These are phyloP conservation scores for Mollisia scopiformis DNA, from an alignment of 2,329 filamentous ascomycete species.

Conservation along the genomic window DNA sequence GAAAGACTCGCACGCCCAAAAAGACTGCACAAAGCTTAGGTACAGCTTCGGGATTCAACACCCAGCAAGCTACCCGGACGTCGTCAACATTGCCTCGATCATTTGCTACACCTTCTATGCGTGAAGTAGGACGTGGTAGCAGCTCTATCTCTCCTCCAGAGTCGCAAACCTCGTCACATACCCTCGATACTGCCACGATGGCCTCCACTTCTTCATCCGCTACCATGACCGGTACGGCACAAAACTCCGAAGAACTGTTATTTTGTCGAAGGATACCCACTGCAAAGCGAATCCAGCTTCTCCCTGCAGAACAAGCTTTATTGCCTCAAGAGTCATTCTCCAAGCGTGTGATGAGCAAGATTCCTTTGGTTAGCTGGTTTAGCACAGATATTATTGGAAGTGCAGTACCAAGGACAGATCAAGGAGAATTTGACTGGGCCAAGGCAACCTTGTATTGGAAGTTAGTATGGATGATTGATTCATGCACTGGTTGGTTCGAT, in stretches of 20 bases:
- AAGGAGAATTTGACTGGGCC: conserved; percentile 78
- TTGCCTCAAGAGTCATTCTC: conserved; percentile 68
- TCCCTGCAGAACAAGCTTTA: conserved; percentile 71
- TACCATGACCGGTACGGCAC: conserved; percentile 28
- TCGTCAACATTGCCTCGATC: conserved; percentile 31
- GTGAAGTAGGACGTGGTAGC: conserved; percentile 32
- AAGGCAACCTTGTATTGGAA: conserved; percentile 69
- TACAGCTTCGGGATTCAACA: conserved; percentile 14
- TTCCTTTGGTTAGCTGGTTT: conserved; percentile 75
- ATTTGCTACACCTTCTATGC: conserved; percentile 31
- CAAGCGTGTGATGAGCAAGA: conserved; percentile 64
- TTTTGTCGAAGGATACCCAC: conserved; percentile 68
- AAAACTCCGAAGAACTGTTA: conserved; percentile 36
- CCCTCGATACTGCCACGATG: conserved; percentile 59
- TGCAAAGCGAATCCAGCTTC: conserved; percentile 65
- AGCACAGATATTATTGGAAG: conserved; percentile 73
- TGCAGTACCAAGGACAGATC: conserved; percentile 72
- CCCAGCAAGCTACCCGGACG: conserved; percentile 14
- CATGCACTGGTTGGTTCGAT: conserved; percentile 59
- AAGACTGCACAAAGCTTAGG: conserved; percentile 17
- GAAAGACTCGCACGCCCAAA: conserved; percentile 9
- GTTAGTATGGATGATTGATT: conserved; percentile 65
- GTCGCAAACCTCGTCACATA: conserved; percentile 49
- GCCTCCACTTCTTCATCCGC: conserved; percentile 34
- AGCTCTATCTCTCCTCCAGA: conserved; percentile 33